A percentile compares a stretch with the other conserved stretches of the same genome.
These are phyloP conservation scores for Oropetium thomaeum DNA, from an alignment of 176 grass and related monocot species.

Conservation along the genomic window DNA sequence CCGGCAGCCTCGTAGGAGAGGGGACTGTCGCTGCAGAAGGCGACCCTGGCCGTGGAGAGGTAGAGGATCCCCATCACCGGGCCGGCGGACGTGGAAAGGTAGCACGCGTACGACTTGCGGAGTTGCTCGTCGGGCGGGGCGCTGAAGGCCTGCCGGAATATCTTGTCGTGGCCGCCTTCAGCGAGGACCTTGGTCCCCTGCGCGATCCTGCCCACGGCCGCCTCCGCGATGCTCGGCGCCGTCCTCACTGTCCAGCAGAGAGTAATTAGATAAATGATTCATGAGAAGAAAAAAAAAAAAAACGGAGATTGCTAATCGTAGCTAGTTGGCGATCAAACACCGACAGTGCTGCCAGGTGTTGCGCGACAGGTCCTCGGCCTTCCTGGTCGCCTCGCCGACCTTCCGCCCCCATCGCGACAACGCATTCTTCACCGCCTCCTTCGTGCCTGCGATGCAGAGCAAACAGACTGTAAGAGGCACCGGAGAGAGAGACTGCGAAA, in stretches of 20 bases:
- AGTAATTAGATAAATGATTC: too few species aligned
- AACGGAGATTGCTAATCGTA: not conserved
- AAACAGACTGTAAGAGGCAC: not conserved
- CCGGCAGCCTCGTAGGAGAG: constrained; percentile 40
- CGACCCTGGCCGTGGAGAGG: constrained; percentile 73
- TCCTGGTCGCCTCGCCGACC: constrained; percentile 67
- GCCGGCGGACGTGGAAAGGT: constrained; percentile 73
- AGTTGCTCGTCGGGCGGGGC: constrained; percentile 70
- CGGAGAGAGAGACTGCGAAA: not conserved
- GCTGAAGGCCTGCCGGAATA: constrained; percentile 74
- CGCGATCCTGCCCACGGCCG: constrained; percentile 79
- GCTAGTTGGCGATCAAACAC: not conserved
- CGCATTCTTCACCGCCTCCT: constrained; percentile 74
- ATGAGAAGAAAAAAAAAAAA: too few species aligned
- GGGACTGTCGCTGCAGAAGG: constrained; percentile 85
- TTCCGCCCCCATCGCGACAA: constrained; percentile 77
- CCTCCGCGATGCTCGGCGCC: constrained; percentile 71
- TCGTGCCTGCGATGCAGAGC: constrained; percentile 44
- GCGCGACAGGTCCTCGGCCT: constrained; percentile 84
- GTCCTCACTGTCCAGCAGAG: constrained; percentile 56
- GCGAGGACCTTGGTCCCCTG: constrained; percentile 78
- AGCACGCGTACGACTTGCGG: constrained; percentile 78
- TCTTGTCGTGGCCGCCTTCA: constrained; percentile 75
- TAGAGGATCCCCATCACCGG: constrained; percentile 79
- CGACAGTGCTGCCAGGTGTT: constrained; percentile 98